Evolutionary conservation across 768 basidiomycete species (phyloP).

Genomic region (Clitopilus hobsonii): DNA sequence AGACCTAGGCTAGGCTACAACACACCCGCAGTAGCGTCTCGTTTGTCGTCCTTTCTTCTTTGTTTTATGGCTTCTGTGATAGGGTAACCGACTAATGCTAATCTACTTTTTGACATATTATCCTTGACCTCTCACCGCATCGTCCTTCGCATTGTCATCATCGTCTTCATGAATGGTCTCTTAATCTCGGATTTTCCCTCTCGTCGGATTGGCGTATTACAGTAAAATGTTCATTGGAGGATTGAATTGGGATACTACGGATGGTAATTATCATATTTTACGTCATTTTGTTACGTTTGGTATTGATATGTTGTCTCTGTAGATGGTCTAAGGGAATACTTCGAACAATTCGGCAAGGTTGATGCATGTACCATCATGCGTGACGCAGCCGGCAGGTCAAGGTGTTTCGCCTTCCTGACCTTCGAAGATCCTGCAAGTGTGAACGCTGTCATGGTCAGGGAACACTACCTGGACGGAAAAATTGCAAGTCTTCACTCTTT

Average conservation of each 20-base stretch:
- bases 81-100: constrained; percentile 81
- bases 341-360: constrained; percentile 94
- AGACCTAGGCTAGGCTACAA: constrained; percentile 69
- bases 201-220: too few species aligned
- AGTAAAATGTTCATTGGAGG: constrained; percentile 99
- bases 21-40: constrained; percentile 72
- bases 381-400: constrained; percentile 87
- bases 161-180: constrained; percentile 8
- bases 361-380: constrained; percentile 99
- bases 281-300: constrained; percentile 32
- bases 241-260: constrained; percentile 99
- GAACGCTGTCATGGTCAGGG: constrained; percentile 91
- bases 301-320: constrained; percentile 29
- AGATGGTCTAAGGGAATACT: constrained; percentile 83
- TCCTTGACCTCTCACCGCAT: constrained; percentile 17
- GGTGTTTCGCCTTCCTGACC: constrained; percentile 97
- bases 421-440: constrained; percentile 92
- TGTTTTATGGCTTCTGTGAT: constrained; percentile 63
- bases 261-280: constrained; percentile 64
- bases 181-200: constrained; percentile 4
- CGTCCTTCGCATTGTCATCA: constrained; percentile 16
- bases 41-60: constrained; percentile 48
- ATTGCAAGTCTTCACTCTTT: constrained; percentile 58
- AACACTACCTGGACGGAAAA: constrained; percentile 95
- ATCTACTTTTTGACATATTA: constrained; percentile 46